Percentiles rank a stretch among this genome's conserved stretches.
These are phyloP conservation scores for Sergeia podlipaevii DNA, from an alignment of 208 protist species.

Conservation along the genomic window DNA sequence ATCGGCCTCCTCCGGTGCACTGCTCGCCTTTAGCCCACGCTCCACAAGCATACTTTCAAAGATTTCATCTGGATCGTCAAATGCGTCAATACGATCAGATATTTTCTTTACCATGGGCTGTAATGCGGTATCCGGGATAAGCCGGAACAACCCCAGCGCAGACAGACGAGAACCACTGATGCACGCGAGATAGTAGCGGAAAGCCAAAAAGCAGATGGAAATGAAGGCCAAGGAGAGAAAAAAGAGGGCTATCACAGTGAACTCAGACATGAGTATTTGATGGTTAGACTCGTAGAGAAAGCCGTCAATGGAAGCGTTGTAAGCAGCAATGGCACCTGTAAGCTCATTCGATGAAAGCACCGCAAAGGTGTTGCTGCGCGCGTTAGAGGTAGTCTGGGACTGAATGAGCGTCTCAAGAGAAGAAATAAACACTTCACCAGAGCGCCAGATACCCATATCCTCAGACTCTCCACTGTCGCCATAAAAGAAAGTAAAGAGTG, in stretches of 20 bases:
- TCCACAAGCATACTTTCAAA: conserved; percentile 10
- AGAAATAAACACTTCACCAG: conserved; percentile 5
- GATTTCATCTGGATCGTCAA: conserved; percentile 13
- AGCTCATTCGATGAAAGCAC: conserved; percentile 7
- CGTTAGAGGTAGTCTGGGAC: background rate
- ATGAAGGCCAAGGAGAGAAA: background rate
- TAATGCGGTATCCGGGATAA: conserved; percentile 24
- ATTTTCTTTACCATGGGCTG: conserved; percentile 4
- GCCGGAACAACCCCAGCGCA: conserved; percentile 22
- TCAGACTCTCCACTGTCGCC: background rate
- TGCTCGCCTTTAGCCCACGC: background rate
- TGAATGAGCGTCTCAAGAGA: conserved; percentile 10
- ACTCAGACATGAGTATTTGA: background rate
- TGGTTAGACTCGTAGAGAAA: background rate
- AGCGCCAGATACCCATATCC: conserved; percentile 4
- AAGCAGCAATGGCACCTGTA: background rate
- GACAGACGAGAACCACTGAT: conserved; percentile 15
- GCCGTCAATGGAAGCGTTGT: conserved; percentile 1
- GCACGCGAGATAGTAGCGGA: conserved; percentile 13
- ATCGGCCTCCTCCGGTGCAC: background rate
- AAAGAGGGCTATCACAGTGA: background rate
- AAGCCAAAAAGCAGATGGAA: background rate
- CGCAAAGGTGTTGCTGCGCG: background rate
- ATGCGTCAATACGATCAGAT: conserved; percentile 6
- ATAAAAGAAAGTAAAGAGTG: conserved; percentile 7